Evolutionary conservation across 768 basidiomycete species (phyloP).

Genomic region (Termitomyces sp.): DNA sequence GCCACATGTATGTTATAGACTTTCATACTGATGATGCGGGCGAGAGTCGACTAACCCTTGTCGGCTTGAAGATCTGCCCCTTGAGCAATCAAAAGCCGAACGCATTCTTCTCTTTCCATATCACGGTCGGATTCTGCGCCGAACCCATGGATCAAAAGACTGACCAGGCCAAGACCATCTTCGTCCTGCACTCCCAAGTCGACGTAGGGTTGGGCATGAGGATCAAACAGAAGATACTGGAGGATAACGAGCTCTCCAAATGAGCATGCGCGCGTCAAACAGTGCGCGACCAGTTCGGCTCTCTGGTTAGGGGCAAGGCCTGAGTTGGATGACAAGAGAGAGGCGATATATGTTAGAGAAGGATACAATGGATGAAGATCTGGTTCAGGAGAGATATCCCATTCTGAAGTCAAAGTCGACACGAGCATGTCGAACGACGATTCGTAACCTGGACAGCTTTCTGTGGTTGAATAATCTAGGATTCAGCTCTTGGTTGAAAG

Average conservation of each 20-base stretch:
- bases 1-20: constrained; percentile 1
- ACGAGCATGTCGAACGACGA: not conserved
- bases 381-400: constrained; percentile 68
- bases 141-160: constrained; percentile 75
- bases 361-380: constrained; percentile 80
- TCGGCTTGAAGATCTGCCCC: constrained; percentile 69
- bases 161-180: constrained; percentile 78
- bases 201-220: constrained; percentile 56
- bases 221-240: constrained; percentile 65
- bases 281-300: constrained; percentile 66
- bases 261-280: constrained; percentile 65
- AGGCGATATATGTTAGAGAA: constrained; percentile 52
- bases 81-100: constrained; percentile 71
- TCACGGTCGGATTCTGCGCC: constrained; percentile 77
- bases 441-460: not conserved
- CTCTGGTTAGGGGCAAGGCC: constrained; percentile 67
- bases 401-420: constrained; percentile 19
- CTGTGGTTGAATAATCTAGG: not conserved
- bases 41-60: constrained; percentile 40
- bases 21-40: not conserved
- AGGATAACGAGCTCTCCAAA: constrained; percentile 74
- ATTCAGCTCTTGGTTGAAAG: not conserved
- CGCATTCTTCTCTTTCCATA: constrained; percentile 88
- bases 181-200: constrained; percentile 75
- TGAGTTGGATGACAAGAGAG: constrained; percentile 59